phyloP scores from a whole-genome alignment of 106 monocot genomes.

The Acanthochlamys bracteata region DNA sequence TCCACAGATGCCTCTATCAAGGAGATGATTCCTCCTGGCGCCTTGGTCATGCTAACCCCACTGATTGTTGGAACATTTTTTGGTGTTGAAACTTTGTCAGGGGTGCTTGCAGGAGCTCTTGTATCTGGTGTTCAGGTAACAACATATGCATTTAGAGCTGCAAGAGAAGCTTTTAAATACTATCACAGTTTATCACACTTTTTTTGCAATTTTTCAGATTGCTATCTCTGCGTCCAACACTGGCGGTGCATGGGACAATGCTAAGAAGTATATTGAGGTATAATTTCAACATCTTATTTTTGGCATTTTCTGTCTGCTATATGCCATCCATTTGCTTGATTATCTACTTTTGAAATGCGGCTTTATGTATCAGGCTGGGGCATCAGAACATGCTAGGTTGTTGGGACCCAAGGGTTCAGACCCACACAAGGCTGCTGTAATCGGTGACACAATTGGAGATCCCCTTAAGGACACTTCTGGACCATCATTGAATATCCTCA shows the following conservation, averaged over 20 bases:
- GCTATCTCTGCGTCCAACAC: slow-evolving; percentile 83
- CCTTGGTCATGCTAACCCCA: slow-evolving; percentile 72
- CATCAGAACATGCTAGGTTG: slow-evolving; percentile 65
- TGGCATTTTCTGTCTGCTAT: not conserved
- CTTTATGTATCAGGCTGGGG: slow-evolving; percentile 49
- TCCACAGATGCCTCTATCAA: slow-evolving; percentile 80
- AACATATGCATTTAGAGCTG: not conserved
- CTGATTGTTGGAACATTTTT: slow-evolving; percentile 70
- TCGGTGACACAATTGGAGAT: slow-evolving; percentile 93
- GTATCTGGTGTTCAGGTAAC: slow-evolving; percentile 68
- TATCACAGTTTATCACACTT: not conserved
- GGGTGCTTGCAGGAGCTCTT: slow-evolving; percentile 64
- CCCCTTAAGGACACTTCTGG: slow-evolving; percentile 97
- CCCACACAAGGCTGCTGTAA: slow-evolving; percentile 85
- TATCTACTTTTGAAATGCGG: not conserved
- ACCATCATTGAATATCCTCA: slow-evolving; percentile 90
- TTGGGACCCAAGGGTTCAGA: slow-evolving; percentile 92
- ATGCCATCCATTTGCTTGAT: not conserved
- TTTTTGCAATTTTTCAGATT: slow-evolving; percentile 22
- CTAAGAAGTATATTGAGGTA: slow-evolving; percentile 87
- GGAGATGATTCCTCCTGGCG: slow-evolving; percentile 90
- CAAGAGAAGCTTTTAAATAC: not conserved
- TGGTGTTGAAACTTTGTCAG: slow-evolving; percentile 71
- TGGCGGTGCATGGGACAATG: slow-evolving; percentile 83
- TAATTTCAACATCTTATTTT: not conserved